Evolutionary conservation across 495 filamentous ascomycete genomes (phyloP).

Genomic region (Aspergillus baeticus): DNA sequence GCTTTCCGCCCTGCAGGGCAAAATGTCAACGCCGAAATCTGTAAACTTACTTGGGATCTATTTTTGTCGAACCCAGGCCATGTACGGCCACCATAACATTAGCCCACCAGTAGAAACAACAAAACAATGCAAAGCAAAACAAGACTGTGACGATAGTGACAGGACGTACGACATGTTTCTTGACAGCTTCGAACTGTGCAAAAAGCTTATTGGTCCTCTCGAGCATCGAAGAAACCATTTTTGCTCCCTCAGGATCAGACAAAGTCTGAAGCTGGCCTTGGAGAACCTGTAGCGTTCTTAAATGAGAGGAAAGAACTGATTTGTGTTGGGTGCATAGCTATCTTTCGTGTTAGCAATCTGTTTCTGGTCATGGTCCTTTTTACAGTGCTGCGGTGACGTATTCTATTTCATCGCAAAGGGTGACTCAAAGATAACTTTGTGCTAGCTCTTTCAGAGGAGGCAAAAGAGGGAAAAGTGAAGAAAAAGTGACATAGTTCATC

Average conservation of each 20-base stretch:
- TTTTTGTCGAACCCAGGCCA: background rate
- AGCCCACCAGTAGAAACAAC: background rate
- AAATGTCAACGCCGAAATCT: background rate
- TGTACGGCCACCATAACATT: too few relatives aligned
- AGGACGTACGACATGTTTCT: constrained; percentile 30
- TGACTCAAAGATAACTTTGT: background rate
- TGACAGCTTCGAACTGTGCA: constrained; percentile 33
- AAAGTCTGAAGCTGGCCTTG: constrained; percentile 17
- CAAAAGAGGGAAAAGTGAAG: background rate
- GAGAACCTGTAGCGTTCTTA: constrained; percentile 32
- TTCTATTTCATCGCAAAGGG: background rate
- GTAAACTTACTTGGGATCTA: constrained; percentile 1
- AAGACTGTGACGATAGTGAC: constrained; percentile 9
- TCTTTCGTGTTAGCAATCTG: background rate
- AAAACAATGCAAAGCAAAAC: background rate
- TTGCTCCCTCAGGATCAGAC: constrained; percentile 24
- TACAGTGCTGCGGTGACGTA: too few relatives aligned
- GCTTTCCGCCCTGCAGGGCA: background rate
- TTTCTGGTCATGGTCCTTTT: too few relatives aligned
- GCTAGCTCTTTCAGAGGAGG: background rate
- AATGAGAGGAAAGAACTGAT: constrained; percentile 33
- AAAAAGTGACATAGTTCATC: background rate
- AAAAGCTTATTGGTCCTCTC: constrained; percentile 38
- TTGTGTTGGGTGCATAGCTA: constrained; percentile 40
- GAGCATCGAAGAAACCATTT: constrained; percentile 33